Percentiles rank a stretch among this genome's conserved stretches.
These are phyloP conservation scores for Heracleum sosnowskyi DNA, from an alignment of 129 eudicot genomes.

Conservation along the genomic window DNA sequence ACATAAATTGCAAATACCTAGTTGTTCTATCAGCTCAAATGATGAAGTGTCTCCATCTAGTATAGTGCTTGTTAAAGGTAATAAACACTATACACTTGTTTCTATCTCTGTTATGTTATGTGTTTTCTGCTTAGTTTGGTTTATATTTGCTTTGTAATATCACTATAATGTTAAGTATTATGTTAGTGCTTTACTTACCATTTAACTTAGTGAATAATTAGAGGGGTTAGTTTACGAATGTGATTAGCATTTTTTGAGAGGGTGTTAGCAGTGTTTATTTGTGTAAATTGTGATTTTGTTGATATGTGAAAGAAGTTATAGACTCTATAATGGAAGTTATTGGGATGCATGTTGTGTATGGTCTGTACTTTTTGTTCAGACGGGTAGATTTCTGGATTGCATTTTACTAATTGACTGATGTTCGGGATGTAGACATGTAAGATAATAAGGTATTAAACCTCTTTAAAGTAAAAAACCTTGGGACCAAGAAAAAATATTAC, in stretches of 20 bases:
- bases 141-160: neutral
- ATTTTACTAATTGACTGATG: neutral
- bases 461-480: too few relatives aligned
- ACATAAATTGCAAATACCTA: neutral
- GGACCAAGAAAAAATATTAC: too few relatives aligned
- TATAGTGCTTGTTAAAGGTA: neutral
- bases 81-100: neutral
- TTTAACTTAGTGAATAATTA: neutral
- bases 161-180: neutral
- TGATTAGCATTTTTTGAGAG: neutral
- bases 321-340: neutral
- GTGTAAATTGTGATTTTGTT: neutral
- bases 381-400: neutral
- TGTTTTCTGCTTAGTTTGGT: neutral
- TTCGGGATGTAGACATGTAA: too few relatives aligned
- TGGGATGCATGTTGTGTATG: neutral
- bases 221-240: too few relatives aligned
- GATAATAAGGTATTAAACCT: too few relatives aligned
- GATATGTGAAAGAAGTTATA: neutral
- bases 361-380: neutral
- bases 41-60: neutral
- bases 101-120: neutral
- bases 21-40: neutral
- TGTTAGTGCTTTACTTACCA: neutral
- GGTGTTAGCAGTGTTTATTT: too few relatives aligned